Base-by-base conservation (phyloP, 176 grass and related monocot species). In the Oryza brachyantha region DNA sequence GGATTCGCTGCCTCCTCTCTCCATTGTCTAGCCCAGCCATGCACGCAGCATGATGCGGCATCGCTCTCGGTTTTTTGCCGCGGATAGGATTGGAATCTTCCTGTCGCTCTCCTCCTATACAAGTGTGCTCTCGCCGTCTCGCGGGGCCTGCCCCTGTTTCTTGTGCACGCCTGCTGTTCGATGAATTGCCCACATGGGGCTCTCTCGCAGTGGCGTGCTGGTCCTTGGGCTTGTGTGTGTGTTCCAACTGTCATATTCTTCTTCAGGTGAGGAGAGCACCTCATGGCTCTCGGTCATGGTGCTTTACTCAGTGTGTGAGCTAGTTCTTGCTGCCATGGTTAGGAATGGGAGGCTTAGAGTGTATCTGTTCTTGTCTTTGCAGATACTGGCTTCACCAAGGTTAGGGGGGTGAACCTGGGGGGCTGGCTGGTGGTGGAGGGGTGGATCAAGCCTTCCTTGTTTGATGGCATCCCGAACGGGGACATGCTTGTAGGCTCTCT, bases 371-470 rank as follows among this genome's bases (percentile, higher is more conserved):
- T 34, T 41, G 42, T 64, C 10, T 25, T 27, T 12, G 45, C 79
- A 93, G 86, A 78, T 43, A 59, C 79, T 72, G 86, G 64, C 41
- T 91, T 91, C 73, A 40, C 39, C 17, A 97, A 93, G 74, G 84
- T 97, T 42, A 89, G 88, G 65, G 91, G 69, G 46, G 88, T 93
- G n/a, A 93, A 90, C 80, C 81, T 97, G 74, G 94, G 94, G 10
- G 94, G 94, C 17, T 97, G 91, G 94, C 69, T 97, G 52, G 94
- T 97, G 75, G 81, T 93, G 66, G 94, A 97, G 71, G 84, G 86
- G 26, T 97, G 94, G 94, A 93, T 97, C 78, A 93, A 84, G 72
- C 94, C 94, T 65, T 89, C 90, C 11, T 60, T 97, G 74, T 93
- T 97, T 21, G 86, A 91, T n/a, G 91, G 72, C 70, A 97, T 93